These are phyloP conservation scores for Leccinum fibrillosum DNA, from an alignment of 768 basidiomycete genomes.

Conservation along the genomic window DNA sequence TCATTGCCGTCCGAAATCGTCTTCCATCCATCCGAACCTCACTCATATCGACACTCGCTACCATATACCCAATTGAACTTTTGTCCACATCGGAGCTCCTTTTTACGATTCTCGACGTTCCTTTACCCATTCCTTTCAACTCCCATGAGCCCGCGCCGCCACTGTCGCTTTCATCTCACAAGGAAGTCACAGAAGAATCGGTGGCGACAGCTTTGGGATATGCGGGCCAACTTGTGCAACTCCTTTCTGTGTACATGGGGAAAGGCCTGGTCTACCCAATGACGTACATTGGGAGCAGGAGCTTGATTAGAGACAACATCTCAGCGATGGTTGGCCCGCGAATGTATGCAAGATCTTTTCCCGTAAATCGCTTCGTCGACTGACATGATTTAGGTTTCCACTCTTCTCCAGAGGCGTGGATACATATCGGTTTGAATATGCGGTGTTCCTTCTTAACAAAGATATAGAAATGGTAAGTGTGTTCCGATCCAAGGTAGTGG, in stretches of 20 bases:
- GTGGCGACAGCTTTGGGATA: conserved; percentile 91
- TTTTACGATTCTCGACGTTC: conserved; percentile 81
- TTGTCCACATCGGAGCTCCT: conserved; percentile 81
- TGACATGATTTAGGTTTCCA: conserved; percentile 69
- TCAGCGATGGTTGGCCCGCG: conserved; percentile 94
- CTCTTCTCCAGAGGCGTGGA: conserved; percentile 94
- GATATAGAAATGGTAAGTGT: conserved; percentile 83
- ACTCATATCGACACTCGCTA: conserved; percentile 66
- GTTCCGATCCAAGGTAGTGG: neutral
- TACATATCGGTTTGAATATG: conserved; percentile 96
- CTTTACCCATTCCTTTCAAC: conserved; percentile 84
- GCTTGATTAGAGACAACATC: conserved; percentile 88
- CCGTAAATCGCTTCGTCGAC: neutral
- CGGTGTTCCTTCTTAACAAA: conserved; percentile 94
- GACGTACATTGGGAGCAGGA: conserved; percentile 86
- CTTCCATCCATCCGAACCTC: conserved; percentile 56
- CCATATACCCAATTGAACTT: conserved; percentile 88
- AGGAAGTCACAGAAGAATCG: conserved; percentile 77
- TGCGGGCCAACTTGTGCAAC: conserved; percentile 81
- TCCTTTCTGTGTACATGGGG: conserved; percentile 76
- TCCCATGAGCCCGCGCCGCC: conserved; percentile 83
- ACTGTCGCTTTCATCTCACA: conserved; percentile 57
- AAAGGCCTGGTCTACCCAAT: conserved; percentile 83
- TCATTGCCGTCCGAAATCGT: conserved; percentile 44
- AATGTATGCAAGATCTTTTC: conserved; percentile 56